Evolutionary conservation across 345 rosid genomes (phyloP).

Genomic region (Murraya koenigii): DNA sequence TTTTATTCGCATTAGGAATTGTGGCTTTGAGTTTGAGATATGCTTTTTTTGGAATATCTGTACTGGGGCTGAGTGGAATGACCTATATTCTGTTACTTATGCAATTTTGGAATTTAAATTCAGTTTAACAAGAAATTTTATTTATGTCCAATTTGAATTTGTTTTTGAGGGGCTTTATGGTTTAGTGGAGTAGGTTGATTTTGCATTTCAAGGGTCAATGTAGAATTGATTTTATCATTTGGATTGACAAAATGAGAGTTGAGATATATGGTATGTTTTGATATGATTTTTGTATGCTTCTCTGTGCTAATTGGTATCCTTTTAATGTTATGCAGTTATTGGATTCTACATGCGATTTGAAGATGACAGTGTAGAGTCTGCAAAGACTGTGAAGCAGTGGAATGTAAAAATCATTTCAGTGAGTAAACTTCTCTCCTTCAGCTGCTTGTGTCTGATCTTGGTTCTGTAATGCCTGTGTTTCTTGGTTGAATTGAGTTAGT

Average conservation of each 20-base stretch:
- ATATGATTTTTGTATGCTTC: background rate
- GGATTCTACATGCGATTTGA: conserved; percentile 94
- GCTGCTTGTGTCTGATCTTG: background rate
- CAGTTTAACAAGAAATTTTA: background rate
- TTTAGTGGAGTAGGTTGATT: background rate
- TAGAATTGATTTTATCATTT: background rate
- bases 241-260: background rate
- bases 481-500: background rate
- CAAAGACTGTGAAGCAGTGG: conserved; percentile 95
- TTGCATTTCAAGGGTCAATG: background rate
- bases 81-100: background rate
- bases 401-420: conserved; percentile 97
- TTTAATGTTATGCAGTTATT: conserved; percentile 56
- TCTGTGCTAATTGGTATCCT: background rate
- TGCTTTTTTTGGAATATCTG: background rate
- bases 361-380: conserved; percentile 94
- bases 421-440: conserved; percentile 15
- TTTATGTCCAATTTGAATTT: background rate
- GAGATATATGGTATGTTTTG: background rate
- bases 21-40: background rate
- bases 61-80: background rate
- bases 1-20: background rate
- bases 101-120: background rate
- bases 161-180: background rate
- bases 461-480: background rate